Conservation (phyloP, 768 basidiomycete species). For the Amanita jacksonii region DNA sequence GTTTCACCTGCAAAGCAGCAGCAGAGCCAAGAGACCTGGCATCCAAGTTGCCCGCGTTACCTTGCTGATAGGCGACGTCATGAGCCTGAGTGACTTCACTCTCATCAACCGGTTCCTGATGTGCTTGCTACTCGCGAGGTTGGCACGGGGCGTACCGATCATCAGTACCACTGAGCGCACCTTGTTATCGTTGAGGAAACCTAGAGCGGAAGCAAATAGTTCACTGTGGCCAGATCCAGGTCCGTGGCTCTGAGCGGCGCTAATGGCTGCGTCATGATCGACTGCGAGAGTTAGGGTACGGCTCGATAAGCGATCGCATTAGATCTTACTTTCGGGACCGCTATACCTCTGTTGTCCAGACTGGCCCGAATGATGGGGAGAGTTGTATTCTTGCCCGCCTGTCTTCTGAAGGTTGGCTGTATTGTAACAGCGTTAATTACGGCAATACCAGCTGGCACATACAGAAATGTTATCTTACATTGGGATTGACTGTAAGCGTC, state of each 20-base stretch:
- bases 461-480: constrained; percentile 20
- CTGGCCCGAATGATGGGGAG: constrained; percentile 37
- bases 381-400: constrained; percentile 56
- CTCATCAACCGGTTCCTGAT: constrained; percentile 58
- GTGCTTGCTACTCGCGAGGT: constrained; percentile 34
- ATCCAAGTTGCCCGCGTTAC: constrained; percentile 39
- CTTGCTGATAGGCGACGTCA: constrained; percentile 47
- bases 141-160: no score
- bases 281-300: constrained; percentile 30
- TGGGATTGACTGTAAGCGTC: constrained; percentile 44
- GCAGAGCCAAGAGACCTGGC: constrained; percentile 65
- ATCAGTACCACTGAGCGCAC: constrained; percentile 20
- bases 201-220: constrained; percentile 46
- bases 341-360: constrained; percentile 11
- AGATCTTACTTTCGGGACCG: constrained; percentile 22
- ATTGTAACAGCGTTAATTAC: constrained; percentile 12
- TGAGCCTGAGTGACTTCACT: constrained; percentile 53
- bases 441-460: constrained; percentile 10
- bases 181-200: constrained; percentile 42
- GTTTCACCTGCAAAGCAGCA: constrained; percentile 64
- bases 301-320: background rate
- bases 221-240: constrained; percentile 49
- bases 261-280: constrained; percentile 52
- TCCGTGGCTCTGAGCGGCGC: constrained; percentile 43
- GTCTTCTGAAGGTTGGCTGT: constrained; percentile 41